Percentiles rank a stretch among this genome's conserved stretches.
These are phyloP conservation scores for Podila minutissima DNA, from an alignment of 192 early-diverging fungal species.

Conservation along the genomic window DNA sequence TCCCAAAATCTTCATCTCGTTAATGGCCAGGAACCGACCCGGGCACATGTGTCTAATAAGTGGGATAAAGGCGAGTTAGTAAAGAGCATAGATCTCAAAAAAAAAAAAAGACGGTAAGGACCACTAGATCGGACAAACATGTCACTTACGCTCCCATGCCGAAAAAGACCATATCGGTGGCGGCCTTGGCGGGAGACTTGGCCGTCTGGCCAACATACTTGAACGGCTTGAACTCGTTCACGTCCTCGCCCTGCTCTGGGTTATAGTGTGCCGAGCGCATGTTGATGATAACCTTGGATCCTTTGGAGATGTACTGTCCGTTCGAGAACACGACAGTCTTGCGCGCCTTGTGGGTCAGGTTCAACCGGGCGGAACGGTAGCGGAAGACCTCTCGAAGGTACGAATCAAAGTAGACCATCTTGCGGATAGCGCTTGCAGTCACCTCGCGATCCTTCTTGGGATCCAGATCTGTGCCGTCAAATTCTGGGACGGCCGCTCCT, in stretches of 20 bases:
- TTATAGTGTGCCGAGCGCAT: constrained; percentile 24
- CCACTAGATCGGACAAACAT: neutral
- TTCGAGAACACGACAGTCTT: constrained; percentile 40
- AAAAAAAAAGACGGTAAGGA: constrained; percentile 3
- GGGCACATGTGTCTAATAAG: constrained; percentile 47
- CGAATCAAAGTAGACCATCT: constrained; percentile 53
- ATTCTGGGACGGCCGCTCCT: neutral
- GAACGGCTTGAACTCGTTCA: constrained; percentile 52
- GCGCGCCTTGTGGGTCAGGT: constrained; percentile 23
- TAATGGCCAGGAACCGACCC: constrained; percentile 47
- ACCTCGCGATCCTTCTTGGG: constrained; percentile 36
- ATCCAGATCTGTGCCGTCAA: constrained; percentile 23
- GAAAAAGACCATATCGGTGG: constrained; percentile 45
- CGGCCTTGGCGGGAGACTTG: constrained; percentile 39
- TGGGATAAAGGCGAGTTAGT: neutral
- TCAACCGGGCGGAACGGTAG: constrained; percentile 20
- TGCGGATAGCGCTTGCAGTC: constrained; percentile 29
- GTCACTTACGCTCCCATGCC: constrained; percentile 55
- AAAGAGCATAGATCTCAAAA: neutral
- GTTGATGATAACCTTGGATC: constrained; percentile 29
- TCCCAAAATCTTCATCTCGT: constrained; percentile 27
- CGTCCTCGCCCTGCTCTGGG: constrained; percentile 32
- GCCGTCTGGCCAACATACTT: constrained; percentile 43
- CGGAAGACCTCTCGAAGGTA: constrained; percentile 53
- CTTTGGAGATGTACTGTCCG: constrained; percentile 40